A percentile compares a stretch with the other conserved stretches of the same genome.
These are phyloP conservation scores for Aspergillus wentii DNA, from an alignment of 495 filamentous ascomycete species.

Conservation along the genomic window DNA sequence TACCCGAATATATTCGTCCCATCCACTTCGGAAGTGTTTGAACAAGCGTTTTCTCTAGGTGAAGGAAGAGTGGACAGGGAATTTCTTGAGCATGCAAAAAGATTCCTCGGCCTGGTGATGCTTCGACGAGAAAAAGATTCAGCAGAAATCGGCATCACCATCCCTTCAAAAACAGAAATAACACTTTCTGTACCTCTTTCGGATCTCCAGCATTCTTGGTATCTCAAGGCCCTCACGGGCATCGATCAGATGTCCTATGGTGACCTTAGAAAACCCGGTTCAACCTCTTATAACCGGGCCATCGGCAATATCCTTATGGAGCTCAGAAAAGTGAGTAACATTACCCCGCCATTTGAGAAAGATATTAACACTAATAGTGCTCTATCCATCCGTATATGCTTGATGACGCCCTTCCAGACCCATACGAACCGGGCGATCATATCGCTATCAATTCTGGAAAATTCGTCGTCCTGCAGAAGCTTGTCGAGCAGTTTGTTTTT, in stretches of 20 bases:
- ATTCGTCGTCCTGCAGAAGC: conserved; percentile 59
- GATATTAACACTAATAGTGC: conserved; percentile 22
- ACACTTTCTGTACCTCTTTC: conserved; percentile 57
- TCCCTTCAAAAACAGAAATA: conserved; percentile 58
- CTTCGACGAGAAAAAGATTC: conserved; percentile 60
- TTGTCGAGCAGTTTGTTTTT: conserved; percentile 54
- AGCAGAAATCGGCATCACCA: conserved; percentile 49
- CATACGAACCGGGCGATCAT: conserved; percentile 25
- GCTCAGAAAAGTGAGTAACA: conserved; percentile 43
- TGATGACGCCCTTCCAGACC: conserved; percentile 4
- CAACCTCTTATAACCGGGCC: no score
- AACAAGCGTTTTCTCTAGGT: conserved; percentile 52
- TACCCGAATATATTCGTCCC: conserved; percentile 57
- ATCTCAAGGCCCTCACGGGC: conserved; percentile 54
- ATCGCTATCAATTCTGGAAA: conserved; percentile 57
- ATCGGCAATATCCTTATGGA: conserved; percentile 61
- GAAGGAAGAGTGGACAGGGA: conserved; percentile 48
- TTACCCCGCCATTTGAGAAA: not conserved
- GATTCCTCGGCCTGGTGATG: conserved; percentile 57
- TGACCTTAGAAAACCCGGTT: no score
- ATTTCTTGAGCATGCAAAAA: conserved; percentile 49
- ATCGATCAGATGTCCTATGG: conserved; percentile 34
- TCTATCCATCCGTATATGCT: conserved; percentile 61
- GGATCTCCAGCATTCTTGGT: conserved; percentile 59
- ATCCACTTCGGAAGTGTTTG: conserved; percentile 48